Evolutionary conservation across 306 rosid species (phyloP).

Genomic region (Canavalia ensiformis): DNA sequence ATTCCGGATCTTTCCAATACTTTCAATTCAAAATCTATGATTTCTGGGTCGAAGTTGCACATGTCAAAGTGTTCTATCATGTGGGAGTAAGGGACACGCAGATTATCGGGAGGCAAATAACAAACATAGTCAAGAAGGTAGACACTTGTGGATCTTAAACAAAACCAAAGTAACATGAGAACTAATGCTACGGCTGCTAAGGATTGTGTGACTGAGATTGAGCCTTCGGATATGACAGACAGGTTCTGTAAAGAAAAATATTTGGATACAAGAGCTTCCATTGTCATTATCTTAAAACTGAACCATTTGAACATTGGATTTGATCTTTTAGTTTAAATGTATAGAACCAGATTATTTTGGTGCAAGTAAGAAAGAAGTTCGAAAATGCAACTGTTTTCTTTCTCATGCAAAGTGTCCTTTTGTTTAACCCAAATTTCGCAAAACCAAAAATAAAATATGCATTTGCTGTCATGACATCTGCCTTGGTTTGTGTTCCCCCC

Average conservation of each 20-base stretch:
- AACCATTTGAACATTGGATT: conserved; percentile 32
- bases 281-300: conserved; percentile 35
- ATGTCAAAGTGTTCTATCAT: conserved; percentile 55
- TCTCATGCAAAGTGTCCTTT: conserved; percentile 44
- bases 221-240: conserved; percentile 26
- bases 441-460: background rate
- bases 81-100: conserved; percentile 51
- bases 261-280: conserved; percentile 48
- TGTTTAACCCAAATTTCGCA: background rate
- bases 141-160: conserved; percentile 45
- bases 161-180: conserved; percentile 48
- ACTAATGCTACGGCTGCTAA: conserved; percentile 49
- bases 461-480: background rate
- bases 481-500: background rate
- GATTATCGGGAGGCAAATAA: conserved; percentile 62
- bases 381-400: conserved; percentile 37
- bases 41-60: conserved; percentile 41
- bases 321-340: conserved; percentile 39
- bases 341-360: conserved; percentile 22
- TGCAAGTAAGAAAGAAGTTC: conserved; percentile 28
- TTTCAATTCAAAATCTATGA: conserved; percentile 54
- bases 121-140: conserved; percentile 75
- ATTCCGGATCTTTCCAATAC: conserved; percentile 71
- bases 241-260: conserved; percentile 23
- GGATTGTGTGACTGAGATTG: conserved; percentile 47